A percentile compares a stretch with the other conserved stretches of the same genome.
These are phyloP conservation scores for Teratosphaeria zuluensis DNA, from an alignment of 2,329 filamentous ascomycete species.

Conservation along the genomic window DNA sequence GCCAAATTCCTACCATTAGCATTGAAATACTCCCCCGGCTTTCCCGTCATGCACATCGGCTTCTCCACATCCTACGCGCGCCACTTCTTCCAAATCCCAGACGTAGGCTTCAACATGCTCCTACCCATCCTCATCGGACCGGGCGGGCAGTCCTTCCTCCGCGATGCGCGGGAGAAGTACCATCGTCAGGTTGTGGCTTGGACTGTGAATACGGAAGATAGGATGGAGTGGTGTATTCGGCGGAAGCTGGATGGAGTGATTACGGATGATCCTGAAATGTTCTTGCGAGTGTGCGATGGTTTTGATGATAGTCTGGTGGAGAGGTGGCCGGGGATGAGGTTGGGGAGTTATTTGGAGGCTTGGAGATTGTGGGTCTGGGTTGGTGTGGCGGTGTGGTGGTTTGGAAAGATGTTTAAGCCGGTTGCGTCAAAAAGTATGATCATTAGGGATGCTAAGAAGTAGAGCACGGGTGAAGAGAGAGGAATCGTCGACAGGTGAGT, in stretches of 20 bases:
- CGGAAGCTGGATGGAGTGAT: conserved; percentile 67
- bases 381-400: conserved; percentile 1
- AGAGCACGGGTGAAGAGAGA: background rate
- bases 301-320: conserved; percentile 30
- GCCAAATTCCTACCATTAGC: conserved; percentile 61
- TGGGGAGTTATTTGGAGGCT: conserved; percentile 4
- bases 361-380: conserved; percentile 8
- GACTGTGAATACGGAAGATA: conserved; percentile 72
- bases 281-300: conserved; percentile 48
- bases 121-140: conserved; percentile 59
- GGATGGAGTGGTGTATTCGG: conserved; percentile 73
- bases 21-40: conserved; percentile 51
- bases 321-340: conserved; percentile 18
- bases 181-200: conserved; percentile 63
- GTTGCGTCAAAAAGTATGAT: conserved; percentile 9
- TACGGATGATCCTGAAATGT: conserved; percentile 69
- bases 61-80: conserved; percentile 58
- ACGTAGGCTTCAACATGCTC: conserved; percentile 70
- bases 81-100: conserved; percentile 57
- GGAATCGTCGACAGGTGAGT: background rate
- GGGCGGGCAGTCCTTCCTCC: conserved; percentile 56
- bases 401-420: conserved; percentile 6
- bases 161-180: conserved; percentile 20
- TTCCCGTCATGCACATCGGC: conserved; percentile 58
- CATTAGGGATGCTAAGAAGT: background rate